phyloP scores from a whole-genome alignment of 2,329 filamentous ascomycete species.

The Aspergillus eucalypticola region DNA sequence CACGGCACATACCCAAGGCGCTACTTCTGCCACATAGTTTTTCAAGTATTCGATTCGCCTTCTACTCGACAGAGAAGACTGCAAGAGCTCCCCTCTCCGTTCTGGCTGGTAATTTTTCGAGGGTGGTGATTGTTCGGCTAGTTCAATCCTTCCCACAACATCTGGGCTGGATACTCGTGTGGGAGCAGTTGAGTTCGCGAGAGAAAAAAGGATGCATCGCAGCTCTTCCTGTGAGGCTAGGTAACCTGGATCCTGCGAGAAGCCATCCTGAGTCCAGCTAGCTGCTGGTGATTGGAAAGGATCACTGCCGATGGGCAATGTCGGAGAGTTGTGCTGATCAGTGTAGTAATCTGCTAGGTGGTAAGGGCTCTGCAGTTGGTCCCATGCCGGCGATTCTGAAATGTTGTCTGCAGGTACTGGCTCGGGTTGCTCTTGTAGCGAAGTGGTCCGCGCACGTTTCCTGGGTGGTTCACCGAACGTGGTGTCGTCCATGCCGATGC shows the following conservation, averaged over 20 bases:
- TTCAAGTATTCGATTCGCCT: conserved; percentile 46
- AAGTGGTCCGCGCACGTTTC: conserved; percentile 11
- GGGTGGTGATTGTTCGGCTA: not conserved
- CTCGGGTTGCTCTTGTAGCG: not conserved
- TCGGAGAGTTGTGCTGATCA: conserved; percentile 1
- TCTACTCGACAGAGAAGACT: conserved; percentile 32
- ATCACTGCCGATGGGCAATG: not conserved
- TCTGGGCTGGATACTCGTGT: conserved; percentile 43
- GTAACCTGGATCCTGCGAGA: conserved; percentile 45
- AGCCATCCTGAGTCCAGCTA: conserved; percentile 32
- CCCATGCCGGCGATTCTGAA: not conserved
- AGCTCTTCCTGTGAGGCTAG: conserved; percentile 50
- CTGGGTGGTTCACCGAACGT: conserved; percentile 5
- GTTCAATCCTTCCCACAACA: conserved; percentile 16
- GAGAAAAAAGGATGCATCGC: conserved; percentile 46
- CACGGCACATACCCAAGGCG: conserved; percentile 49
- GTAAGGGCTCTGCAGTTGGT: not conserved
- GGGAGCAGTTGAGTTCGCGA: conserved; percentile 47
- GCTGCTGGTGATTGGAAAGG: conserved; percentile 3
- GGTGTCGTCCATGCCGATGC: no score
- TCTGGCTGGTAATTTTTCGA: conserved; percentile 2
- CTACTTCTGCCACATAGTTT: conserved; percentile 56
- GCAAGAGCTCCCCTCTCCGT: conserved; percentile 11
- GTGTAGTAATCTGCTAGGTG: not conserved
- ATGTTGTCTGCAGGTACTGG: not conserved